Evolutionary conservation across 1,284 basidiomycete genomes (phyloP).

Genomic region (Trichosporon inkin): DNA sequence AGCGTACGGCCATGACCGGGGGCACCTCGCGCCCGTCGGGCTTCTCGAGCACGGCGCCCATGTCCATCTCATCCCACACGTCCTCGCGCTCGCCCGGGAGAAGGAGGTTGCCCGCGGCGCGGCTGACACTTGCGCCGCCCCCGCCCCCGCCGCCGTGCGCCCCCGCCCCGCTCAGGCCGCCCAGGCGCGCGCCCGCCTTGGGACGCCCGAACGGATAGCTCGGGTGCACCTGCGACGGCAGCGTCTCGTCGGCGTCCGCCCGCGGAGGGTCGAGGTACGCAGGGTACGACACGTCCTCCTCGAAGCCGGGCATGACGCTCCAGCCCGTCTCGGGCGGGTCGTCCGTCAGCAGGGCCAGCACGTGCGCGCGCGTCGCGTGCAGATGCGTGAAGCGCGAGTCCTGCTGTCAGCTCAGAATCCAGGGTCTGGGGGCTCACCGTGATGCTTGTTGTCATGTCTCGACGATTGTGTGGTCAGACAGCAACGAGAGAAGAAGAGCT

Average conservation of each 20-base stretch:
- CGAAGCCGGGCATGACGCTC: constrained; percentile 47
- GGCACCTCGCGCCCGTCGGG: constrained; percentile 40
- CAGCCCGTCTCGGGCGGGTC: constrained; percentile 38
- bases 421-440: constrained; percentile 21
- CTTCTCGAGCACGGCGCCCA: constrained; percentile 34
- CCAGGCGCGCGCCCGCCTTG: neutral
- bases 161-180: neutral
- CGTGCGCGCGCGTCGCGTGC: constrained; percentile 36
- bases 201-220: constrained; percentile 43
- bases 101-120: constrained; percentile 20
- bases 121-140: constrained; percentile 28
- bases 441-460: constrained; percentile 32
- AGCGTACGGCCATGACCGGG: constrained; percentile 48
- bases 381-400: constrained; percentile 46
- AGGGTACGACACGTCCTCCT: constrained; percentile 35
- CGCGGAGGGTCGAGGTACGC: constrained; percentile 33
- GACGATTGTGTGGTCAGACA: neutral
- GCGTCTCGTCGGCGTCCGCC: constrained; percentile 42
- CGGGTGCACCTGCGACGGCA: constrained; percentile 42
- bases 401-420: constrained; percentile 20
- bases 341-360: constrained; percentile 39
- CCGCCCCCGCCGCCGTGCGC: constrained; percentile 11
- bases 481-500: too few relatives aligned
- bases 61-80: constrained; percentile 38
- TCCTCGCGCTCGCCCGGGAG: constrained; percentile 7